These are phyloP conservation scores for Atkinsonella texensis DNA, from an alignment of 2,329 filamentous ascomycete genomes.

Conservation along the genomic window DNA sequence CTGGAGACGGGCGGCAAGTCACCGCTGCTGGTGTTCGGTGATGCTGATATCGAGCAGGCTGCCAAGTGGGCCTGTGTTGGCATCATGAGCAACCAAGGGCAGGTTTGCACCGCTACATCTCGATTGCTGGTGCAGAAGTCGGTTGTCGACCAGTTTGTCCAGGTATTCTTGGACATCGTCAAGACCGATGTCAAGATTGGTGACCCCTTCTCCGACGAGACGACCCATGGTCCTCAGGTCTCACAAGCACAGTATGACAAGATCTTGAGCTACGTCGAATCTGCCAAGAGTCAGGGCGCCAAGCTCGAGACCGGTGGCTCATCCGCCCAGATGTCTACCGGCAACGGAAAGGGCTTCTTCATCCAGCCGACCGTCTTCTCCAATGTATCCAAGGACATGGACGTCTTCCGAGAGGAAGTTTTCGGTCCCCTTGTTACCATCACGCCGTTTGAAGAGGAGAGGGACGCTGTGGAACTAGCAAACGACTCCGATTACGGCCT, in stretches of 20 bases:
- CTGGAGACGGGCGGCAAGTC: slow-evolving; percentile 58
- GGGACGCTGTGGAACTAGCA: slow-evolving; percentile 29
- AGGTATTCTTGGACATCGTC: slow-evolving; percentile 47
- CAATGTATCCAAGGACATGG: slow-evolving; percentile 28
- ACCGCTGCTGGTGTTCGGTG: slow-evolving; percentile 50
- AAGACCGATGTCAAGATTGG: slow-evolving; percentile 51
- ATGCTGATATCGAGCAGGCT: slow-evolving; percentile 54
- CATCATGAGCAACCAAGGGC: slow-evolving; percentile 49
- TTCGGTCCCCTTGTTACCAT: slow-evolving; percentile 34
- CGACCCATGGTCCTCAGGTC: slow-evolving; percentile 65
- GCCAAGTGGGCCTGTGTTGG: slow-evolving; percentile 45
- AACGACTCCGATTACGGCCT: slow-evolving; percentile 49
- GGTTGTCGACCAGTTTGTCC: slow-evolving; percentile 51
- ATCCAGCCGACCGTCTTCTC: slow-evolving; percentile 34
- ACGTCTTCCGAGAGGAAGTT: slow-evolving; percentile 33
- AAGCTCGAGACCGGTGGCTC: slow-evolving; percentile 54
- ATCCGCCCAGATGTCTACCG: slow-evolving; percentile 18
- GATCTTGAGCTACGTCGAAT: slow-evolving; percentile 57
- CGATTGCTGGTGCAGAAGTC: slow-evolving; percentile 51
- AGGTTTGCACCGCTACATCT: slow-evolving; percentile 54
- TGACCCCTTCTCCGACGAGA: slow-evolving; percentile 56
- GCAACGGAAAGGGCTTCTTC: slow-evolving; percentile 32
- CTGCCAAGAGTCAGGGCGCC: slow-evolving; percentile 59
- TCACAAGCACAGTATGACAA: slow-evolving; percentile 59
- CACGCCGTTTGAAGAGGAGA: slow-evolving; percentile 29